Base-by-base conservation (phyloP, 208 protist species). In the Crithidia brevicula region DNA sequence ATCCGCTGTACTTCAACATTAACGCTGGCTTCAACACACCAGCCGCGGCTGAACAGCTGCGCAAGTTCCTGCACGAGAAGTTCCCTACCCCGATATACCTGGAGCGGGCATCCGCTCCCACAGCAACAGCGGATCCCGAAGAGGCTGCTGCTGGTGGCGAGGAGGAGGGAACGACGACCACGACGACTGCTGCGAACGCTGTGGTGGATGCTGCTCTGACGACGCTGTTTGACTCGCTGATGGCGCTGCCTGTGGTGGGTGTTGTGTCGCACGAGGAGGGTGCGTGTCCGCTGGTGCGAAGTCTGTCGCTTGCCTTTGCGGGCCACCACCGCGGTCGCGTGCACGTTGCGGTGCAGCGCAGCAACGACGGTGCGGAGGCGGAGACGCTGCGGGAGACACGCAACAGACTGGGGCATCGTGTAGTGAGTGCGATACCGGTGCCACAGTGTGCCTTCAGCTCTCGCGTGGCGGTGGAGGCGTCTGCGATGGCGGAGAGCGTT, bases 221-320 rank as follows among this genome's bases (percentile, higher is more conserved):
- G 8, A 15, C n/a, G n/a, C 8, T 63, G 63, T 86, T 78, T 50
- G 49, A 45, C 10, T 28, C 28, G 31, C 61, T 87, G 53, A 87
- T 87, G 81, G 45, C 47, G 33, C 57, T 87, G 54, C 81, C 81
- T 18, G 47, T 83, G n/a, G 61, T 86, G 25, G 61, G 79, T 4
- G 43, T 86, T 34, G 62, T 72, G 33, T 76, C 67, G 23, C 74
- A 77, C 64, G 59, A n/a, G 59, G 72, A 79, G 63, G 67, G 65
- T 23, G 71, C 74, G 45, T 86, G 81, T 38, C 75, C 75, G 50
- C 47, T 79, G 28, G 72, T 86, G 47, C 81, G 81, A 18, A 82
- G 76, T 54, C 45, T 86, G 49, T 25, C 66, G 56, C 67, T 86
- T 13, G 75, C 53, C 34, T 71, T 86, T 34, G 62, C 62, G 28